Evolutionary conservation across 1,139 yeast genomes (phyloP).

Genomic region (Yamadazyma dendronema): DNA sequence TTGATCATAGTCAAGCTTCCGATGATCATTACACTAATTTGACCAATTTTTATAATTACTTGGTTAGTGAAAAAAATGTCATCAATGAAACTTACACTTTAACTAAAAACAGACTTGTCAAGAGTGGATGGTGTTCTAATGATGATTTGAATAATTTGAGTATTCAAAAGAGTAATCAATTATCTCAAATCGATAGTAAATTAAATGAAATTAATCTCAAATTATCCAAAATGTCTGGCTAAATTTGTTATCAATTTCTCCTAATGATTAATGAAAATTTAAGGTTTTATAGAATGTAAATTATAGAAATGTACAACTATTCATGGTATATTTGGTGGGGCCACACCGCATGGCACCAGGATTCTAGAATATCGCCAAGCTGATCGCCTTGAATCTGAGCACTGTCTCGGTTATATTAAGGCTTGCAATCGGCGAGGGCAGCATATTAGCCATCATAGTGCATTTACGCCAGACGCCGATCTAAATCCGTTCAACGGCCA

Average conservation of each 20-base stretch:
- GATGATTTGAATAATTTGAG: conserved; percentile 44
- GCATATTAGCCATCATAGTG: too few relatives aligned
- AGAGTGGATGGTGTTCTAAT: conserved; percentile 47
- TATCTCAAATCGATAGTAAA: conserved; percentile 32
- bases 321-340: too few relatives aligned
- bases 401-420: background rate
- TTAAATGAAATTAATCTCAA: conserved; percentile 21
- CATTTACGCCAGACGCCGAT: too few relatives aligned
- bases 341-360: too few relatives aligned
- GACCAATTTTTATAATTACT: conserved; percentile 14
- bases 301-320: conserved; percentile 10
- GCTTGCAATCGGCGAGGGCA: too few relatives aligned
- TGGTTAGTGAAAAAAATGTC: conserved; percentile 25
- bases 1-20: conserved; percentile 12
- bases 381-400: conserved; percentile 1
- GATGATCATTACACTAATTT: conserved; percentile 11
- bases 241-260: background rate
- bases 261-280: conserved; percentile 13
- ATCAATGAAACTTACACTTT: conserved; percentile 33
- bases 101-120: conserved; percentile 33
- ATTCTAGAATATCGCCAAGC: conserved; percentile 1
- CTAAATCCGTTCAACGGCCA: too few relatives aligned
- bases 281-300: background rate
- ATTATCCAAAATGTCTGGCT: conserved; percentile 10
- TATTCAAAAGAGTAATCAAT: conserved; percentile 30